These are phyloP conservation scores for Colletotrichum spaethianum DNA, from an alignment of 2,329 filamentous ascomycete genomes.

Conservation along the genomic window DNA sequence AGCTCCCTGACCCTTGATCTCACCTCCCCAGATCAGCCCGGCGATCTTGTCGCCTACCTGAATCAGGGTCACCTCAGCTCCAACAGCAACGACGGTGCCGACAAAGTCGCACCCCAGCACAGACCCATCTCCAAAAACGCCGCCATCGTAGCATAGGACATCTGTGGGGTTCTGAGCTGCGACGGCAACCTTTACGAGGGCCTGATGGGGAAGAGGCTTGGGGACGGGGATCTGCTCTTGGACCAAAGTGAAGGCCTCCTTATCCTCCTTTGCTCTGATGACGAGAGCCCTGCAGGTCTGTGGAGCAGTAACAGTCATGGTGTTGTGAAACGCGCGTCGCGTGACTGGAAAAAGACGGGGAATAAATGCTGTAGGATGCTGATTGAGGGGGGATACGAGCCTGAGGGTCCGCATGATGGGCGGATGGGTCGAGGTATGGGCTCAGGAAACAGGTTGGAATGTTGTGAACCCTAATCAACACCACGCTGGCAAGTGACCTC, in stretches of 20 bases:
- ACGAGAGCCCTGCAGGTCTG: not conserved
- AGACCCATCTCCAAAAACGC: constrained; percentile 1
- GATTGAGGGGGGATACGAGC: not conserved
- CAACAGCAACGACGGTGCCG: not conserved
- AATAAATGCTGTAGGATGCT: not conserved
- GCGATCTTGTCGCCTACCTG: not conserved
- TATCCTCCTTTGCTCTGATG: not conserved
- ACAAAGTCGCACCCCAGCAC: constrained; percentile 5
- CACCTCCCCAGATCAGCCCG: constrained; percentile 7
- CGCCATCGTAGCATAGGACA: constrained; percentile 3
- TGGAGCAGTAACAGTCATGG: not conserved
- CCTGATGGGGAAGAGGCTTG: constrained; percentile 1
- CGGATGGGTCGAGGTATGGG: not conserved
- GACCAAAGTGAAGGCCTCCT: not conserved
- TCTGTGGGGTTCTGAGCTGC: not conserved
- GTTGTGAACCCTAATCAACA: not conserved
- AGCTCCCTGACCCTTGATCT: not conserved
- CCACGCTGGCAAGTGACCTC: not conserved
- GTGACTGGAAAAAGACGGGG: not conserved
- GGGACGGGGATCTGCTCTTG: not conserved
- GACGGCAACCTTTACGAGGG: not conserved
- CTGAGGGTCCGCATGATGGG: not conserved
- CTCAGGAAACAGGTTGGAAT: not conserved
- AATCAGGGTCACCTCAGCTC: not conserved
- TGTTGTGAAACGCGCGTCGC: not conserved